Base-by-base conservation (phyloP, 768 basidiomycete genomes). In the Galerina marginata region DNA sequence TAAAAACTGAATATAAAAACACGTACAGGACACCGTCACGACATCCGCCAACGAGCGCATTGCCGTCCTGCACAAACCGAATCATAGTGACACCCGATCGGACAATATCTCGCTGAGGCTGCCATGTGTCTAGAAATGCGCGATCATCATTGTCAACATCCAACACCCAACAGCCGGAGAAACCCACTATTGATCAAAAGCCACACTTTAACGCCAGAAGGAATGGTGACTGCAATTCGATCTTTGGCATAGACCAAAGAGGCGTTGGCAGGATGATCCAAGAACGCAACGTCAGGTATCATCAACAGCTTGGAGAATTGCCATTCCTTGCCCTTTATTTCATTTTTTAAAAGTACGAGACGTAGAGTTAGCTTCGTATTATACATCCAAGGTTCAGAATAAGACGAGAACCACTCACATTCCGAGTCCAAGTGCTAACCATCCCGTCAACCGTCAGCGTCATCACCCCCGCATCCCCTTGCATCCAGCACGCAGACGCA, bases 21-120 rank as follows among this genome's bases (percentile, higher is more conserved):
- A 65, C 86, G 58, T 71, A 90, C 89, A 91, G 65, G 16, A 86
- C 85, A 10, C 89, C 89, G 65, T 91, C 89, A 54, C 79, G 81
- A 29, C 90, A 90, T 2, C 88, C 90, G 0, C 90, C 89, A 23
- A 91, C 74, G 46, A 91, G 73, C 49, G 84, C 86, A 39, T 79
- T 78, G 0, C 89, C 90, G 36, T 84, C 84, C 23, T 86, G 82
- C 9, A 89, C 77, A 67, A 91, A 90, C 64, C 77, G 79, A 59
- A 91, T 79, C 3, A 83, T 80, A 7, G 86, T 87, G 48, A 90
- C 86, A 55, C 88, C 86, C 62, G 83, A 84, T 54, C 88, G 81
- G 56, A 82, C 64, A 56, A 91, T 89, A 48, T 87, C 83, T 55
- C 88, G 80, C 59, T 90, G 87, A 1, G 79, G 72, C 60, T 84